Base-by-base conservation (phyloP, 2,329 filamentous ascomycete genomes). In the Colletotrichum orbiculare region DNA sequence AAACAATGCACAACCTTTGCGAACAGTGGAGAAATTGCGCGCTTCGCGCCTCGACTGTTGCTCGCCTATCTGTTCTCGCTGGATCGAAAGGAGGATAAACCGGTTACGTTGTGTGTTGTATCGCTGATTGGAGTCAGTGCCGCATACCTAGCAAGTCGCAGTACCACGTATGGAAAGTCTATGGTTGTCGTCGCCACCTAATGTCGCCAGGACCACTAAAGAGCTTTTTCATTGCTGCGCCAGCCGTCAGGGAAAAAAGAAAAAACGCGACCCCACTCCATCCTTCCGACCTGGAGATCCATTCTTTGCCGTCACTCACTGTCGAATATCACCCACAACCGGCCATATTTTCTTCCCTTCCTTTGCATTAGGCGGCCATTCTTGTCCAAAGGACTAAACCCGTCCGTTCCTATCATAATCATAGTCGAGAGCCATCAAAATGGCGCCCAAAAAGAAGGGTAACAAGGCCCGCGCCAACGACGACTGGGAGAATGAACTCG, bases 361-460 rank as follows among this genome's bases (percentile, higher is more conserved):
- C 35, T 39, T 17, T 34, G 43, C 39, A 57, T 17, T 39, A 53
- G 63, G 42, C 42, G 52, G 15, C 25, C 59, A 38, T n/a, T 38
- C 47, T 43, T 17, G 25, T 46, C 25, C 15, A 6, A 8, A 15
- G 8, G 15, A 46, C 15, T 10, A 46, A 13, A 57, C 17, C n/a
- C 7, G 33, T 38, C 35, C 25, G 42, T 33, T 53, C 10, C 13
- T 5, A 34, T 43, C 34, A 15, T 53, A 15, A 7, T 13, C 10
- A 58, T 57, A 76, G 35, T 43, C 48, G 47, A 57, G 33, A 35
- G 46, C 53, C 71, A 67, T 67, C 78, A 84, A 79, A 67, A 98
- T 97, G 95, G 83, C 94, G 75, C 94, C 94, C 68, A 97, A 97
- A 84, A 96, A 96, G 86, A 97, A 97, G 87, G 83, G 82, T 72